Conservation (phyloP, 1,139 yeast genomes). For the Maudiozyma humilis region DNA sequence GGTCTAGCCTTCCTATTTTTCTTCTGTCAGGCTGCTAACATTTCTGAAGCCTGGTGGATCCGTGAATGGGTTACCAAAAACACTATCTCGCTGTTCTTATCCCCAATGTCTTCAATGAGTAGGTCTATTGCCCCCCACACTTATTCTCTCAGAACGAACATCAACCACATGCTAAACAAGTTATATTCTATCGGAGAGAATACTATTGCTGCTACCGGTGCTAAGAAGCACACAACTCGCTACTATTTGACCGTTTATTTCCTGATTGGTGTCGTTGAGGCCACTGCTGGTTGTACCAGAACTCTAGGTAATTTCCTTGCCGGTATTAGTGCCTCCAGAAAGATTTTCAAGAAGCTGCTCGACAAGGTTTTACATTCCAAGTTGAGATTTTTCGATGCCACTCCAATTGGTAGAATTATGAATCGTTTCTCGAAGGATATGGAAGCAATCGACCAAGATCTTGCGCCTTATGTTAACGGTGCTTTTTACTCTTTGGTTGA, state of each 20-base stretch:
- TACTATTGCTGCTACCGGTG: background rate
- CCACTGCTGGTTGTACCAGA: slow-evolving; percentile 49
- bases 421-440: slow-evolving; percentile 94
- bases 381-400: slow-evolving; percentile 84
- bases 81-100: slow-evolving; percentile 12
- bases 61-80: slow-evolving; percentile 56
- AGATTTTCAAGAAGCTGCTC: slow-evolving; percentile 60
- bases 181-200: slow-evolving; percentile 1
- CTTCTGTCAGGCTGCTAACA: slow-evolving; percentile 48
- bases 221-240: slow-evolving; percentile 35
- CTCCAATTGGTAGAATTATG: slow-evolving; percentile 95
- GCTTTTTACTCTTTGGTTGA: slow-evolving; percentile 59
- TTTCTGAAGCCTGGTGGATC: slow-evolving; percentile 79
- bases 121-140: background rate
- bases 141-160: slow-evolving; percentile 1
- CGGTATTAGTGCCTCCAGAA: slow-evolving; percentile 73
- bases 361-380: slow-evolving; percentile 63
- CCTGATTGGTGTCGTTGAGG: slow-evolving; percentile 54
- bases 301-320: slow-evolving; percentile 54
- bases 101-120: slow-evolving; percentile 10
- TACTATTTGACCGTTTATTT: slow-evolving; percentile 67
- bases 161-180: slow-evolving; percentile 1
- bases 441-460: slow-evolving; percentile 87
- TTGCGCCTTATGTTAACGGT: slow-evolving; percentile 75
- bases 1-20: slow-evolving; percentile 41